Conservation (phyloP, 306 rosid species). For the Gynostemma pentaphyllum region DNA sequence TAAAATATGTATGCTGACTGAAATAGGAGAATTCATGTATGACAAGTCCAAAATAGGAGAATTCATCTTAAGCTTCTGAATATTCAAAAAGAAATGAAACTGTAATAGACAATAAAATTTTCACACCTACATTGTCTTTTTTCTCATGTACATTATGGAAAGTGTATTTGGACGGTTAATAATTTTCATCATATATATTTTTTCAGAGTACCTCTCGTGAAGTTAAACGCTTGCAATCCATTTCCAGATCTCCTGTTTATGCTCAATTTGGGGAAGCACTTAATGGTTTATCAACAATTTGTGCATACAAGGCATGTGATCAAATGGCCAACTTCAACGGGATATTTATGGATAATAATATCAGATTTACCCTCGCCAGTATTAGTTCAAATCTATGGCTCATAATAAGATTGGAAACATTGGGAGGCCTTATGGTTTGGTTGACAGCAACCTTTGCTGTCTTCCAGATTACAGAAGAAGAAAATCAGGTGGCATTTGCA, state of each 20-base stretch:
- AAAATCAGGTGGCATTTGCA: constrained; percentile 47
- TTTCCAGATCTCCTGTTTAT: constrained; percentile 79
- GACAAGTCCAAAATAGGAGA: too few species aligned
- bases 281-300: constrained; percentile 69
- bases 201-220: constrained; percentile 72
- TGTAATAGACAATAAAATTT: background rate
- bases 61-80: too few species aligned
- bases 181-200: background rate
- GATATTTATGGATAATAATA: constrained; percentile 71
- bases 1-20: background rate
- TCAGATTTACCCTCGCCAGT: constrained; percentile 54
- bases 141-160: background rate
- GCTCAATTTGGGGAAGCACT: constrained; percentile 90
- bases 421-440: constrained; percentile 93
- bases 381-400: constrained; percentile 68
- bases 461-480: constrained; percentile 50
- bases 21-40: too few species aligned
- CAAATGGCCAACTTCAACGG: constrained; percentile 66
- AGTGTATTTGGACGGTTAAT: background rate
- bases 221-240: constrained; percentile 78
- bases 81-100: background rate
- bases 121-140: background rate
- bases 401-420: constrained; percentile 48
- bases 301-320: constrained; percentile 73
- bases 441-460: constrained; percentile 77